phyloP scores from a whole-genome alignment of 2,329 filamentous ascomycete species.

The Fusarium zealandicum region DNA sequence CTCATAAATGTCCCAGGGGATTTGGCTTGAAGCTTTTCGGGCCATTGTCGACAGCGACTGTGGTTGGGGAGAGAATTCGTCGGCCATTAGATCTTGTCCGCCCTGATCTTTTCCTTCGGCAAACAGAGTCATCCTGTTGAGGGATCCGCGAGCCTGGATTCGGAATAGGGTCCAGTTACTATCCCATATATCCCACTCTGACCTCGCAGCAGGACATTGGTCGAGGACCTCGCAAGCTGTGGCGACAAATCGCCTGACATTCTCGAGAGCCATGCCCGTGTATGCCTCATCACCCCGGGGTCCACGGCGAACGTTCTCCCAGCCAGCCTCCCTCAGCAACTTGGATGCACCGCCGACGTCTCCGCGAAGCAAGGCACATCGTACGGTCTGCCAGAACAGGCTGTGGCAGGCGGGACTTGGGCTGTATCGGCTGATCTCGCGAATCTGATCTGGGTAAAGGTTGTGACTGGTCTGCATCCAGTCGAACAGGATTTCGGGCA shows the following conservation, averaged over 20 bases:
- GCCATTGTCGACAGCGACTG: constrained; percentile 69
- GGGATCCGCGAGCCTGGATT: constrained; percentile 72
- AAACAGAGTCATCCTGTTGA: constrained; percentile 76
- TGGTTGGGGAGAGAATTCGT: constrained; percentile 51
- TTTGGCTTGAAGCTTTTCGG: constrained; percentile 81
- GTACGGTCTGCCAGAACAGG: constrained; percentile 87
- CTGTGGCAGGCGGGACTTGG: constrained; percentile 79
- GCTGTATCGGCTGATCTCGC: constrained; percentile 66
- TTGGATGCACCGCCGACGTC: constrained; percentile 71
- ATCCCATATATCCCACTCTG: constrained; percentile 84
- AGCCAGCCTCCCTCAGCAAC: constrained; percentile 77
- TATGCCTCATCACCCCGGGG: constrained; percentile 72
- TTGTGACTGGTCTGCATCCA: constrained; percentile 84
- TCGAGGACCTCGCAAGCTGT: constrained; percentile 74
- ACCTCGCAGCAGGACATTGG: constrained; percentile 72
- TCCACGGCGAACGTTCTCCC: constrained; percentile 76
- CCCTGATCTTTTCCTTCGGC: constrained; percentile 74
- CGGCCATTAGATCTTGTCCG: constrained; percentile 41
- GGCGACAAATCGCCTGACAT: constrained; percentile 75
- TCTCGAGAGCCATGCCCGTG: constrained; percentile 75
- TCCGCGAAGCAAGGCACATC: constrained; percentile 76
- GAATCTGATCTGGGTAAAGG: constrained; percentile 71
- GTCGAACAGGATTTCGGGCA: constrained; percentile 80
- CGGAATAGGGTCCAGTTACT: constrained; percentile 87
- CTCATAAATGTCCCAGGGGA: constrained; percentile 91